Conservation (phyloP, 2,329 filamentous ascomycete species). For the Cadophora gregata region DNA sequence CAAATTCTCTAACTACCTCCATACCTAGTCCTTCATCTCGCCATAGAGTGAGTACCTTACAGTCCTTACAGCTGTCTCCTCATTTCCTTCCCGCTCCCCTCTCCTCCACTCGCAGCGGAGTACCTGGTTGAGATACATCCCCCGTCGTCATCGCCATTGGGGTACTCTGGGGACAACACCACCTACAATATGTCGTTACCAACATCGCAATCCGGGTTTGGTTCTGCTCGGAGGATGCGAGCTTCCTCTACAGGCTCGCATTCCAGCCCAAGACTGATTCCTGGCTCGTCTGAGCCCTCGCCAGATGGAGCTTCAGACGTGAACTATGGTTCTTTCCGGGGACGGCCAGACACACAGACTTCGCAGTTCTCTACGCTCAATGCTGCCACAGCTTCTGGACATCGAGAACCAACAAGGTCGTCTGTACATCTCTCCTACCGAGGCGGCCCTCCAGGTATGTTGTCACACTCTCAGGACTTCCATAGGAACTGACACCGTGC, state of each 20-base stretch:
- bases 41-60: not conserved
- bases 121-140: not conserved
- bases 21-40: not conserved
- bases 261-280: constrained; percentile 40
- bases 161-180: constrained; percentile 17
- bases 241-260: constrained; percentile 36
- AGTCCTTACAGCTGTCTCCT: not conserved
- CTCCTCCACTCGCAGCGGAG: not conserved
- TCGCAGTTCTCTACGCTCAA: constrained; percentile 22
- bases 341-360: constrained; percentile 26
- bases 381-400: constrained; percentile 39
- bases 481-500: not conserved
- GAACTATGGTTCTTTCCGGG: constrained; percentile 38
- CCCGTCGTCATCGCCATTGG: constrained; percentile 16
- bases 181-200: constrained; percentile 36
- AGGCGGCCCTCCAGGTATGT: constrained; percentile 62
- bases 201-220: constrained; percentile 27
- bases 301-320: constrained; percentile 31
- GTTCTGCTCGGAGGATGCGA: constrained; percentile 31
- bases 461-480: not conserved
- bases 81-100: constrained; percentile 1
- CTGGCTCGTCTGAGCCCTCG: constrained; percentile 31
- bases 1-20: not conserved
- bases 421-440: constrained; percentile 72
- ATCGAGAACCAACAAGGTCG: constrained; percentile 72